These are phyloP conservation scores for Cnidoscolus chayamansa DNA, from an alignment of 441 rosid genomes.

Conservation along the genomic window DNA sequence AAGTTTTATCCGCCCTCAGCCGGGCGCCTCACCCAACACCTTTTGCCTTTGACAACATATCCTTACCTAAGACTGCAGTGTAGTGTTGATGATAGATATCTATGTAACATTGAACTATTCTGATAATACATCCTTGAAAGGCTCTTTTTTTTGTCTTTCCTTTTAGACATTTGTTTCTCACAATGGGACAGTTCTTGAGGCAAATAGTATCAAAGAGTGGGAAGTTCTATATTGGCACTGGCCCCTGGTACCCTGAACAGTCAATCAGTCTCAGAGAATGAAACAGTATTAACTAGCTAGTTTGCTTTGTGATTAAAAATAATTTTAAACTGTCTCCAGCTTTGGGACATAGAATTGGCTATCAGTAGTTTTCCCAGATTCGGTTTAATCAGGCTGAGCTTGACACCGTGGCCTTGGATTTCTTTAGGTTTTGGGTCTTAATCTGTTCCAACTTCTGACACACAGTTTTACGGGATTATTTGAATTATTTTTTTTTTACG, in stretches of 20 bases:
- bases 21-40: too few species aligned
- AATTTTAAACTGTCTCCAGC: not conserved
- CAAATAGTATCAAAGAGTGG: not conserved
- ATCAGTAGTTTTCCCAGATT: not conserved
- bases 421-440: not conserved
- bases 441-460: not conserved
- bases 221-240: not conserved
- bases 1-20: too few species aligned
- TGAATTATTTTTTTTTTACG: not conserved
- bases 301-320: not conserved
- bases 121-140: not conserved
- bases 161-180: not conserved
- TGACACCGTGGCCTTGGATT: slow-evolving; percentile 7
- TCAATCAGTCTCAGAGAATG: not conserved
- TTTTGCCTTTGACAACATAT: too few species aligned
- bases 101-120: not conserved
- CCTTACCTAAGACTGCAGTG: not conserved
- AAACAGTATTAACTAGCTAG: not conserved
- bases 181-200: not conserved
- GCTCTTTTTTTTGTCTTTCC: not conserved
- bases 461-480: not conserved
- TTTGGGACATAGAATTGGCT: not conserved
- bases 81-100: not conserved
- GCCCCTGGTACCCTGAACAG: not conserved
- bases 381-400: not conserved